These are phyloP conservation scores for Dalbergia cultrata DNA, from an alignment of 306 rosid genomes.

Conservation along the genomic window DNA sequence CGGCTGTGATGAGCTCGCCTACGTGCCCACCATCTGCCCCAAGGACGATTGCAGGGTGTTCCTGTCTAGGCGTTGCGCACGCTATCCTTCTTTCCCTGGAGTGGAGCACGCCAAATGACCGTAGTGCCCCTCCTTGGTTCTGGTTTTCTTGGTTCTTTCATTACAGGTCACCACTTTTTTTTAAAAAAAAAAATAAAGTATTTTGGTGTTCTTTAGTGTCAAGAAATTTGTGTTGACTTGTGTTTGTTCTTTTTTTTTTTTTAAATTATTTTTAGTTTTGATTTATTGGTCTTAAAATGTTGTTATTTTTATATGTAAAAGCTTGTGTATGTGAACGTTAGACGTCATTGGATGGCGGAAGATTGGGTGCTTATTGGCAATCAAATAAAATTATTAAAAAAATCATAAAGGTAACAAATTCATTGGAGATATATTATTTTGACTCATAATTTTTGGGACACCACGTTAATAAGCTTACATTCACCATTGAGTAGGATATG, in stretches of 20 bases:
- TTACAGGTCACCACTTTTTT: background rate
- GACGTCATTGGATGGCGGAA: constrained; percentile 53
- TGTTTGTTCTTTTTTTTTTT: background rate
- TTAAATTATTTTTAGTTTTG: background rate
- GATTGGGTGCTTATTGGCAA: constrained; percentile 53
- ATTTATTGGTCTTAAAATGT: constrained; percentile 27
- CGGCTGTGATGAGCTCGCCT: constrained; percentile 86
- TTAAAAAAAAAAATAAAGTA: no score
- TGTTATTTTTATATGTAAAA: background rate
- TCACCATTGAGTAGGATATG: no score
- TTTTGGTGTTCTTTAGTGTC: background rate
- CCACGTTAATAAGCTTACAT: no score
- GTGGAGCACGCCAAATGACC: background rate
- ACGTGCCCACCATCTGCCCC: constrained; percentile 85
- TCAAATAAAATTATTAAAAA: constrained; percentile 34
- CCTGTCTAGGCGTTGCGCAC: constrained; percentile 59
- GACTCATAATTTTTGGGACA: no score
- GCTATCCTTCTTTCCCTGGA: constrained; percentile 51
- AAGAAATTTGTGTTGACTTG: constrained; percentile 32
- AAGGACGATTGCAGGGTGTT: constrained; percentile 85
- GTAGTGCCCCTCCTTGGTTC: background rate
- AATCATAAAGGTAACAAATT: background rate
- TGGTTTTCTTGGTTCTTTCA: background rate
- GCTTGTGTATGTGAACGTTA: constrained; percentile 42
- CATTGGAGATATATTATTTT: no score